Percentiles rank a stretch among this genome's conserved stretches.
phyloP scores from a whole-genome alignment of 2,329 filamentous ascomycete genomes.

The Phyllosticta capitalensis region DNA sequence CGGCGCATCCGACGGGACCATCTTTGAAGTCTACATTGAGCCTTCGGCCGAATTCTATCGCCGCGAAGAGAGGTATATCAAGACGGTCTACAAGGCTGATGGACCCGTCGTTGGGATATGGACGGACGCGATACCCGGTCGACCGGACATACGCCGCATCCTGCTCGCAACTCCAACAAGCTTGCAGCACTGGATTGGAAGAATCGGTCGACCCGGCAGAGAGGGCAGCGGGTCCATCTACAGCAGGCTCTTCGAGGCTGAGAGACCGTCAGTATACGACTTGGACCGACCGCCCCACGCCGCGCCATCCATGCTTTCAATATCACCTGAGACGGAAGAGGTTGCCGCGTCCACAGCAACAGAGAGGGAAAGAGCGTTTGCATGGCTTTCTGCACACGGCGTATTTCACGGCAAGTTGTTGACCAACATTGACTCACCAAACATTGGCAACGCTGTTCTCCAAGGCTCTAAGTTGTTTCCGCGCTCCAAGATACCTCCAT shows the following conservation, averaged over 20 bases:
- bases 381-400: constrained; percentile 82
- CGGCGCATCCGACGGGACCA: constrained; percentile 83
- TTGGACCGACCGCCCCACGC: constrained; percentile 49
- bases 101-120: constrained; percentile 78
- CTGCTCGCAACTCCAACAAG: constrained; percentile 70
- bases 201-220: constrained; percentile 58
- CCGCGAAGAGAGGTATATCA: constrained; percentile 87
- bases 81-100: constrained; percentile 74
- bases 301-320: constrained; percentile 57
- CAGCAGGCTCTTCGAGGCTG: constrained; percentile 75
- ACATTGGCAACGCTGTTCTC: constrained; percentile 66
- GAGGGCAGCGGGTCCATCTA: constrained; percentile 83
- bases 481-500: constrained; percentile 60
- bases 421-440: constrained; percentile 48
- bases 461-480: constrained; percentile 69
- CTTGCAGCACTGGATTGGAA: constrained; percentile 73
- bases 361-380: constrained; percentile 63
- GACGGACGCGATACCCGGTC: constrained; percentile 63
- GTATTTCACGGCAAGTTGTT: constrained; percentile 78
- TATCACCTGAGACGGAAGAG: constrained; percentile 65
- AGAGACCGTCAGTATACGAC: constrained; percentile 70
- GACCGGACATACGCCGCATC: constrained; percentile 64
- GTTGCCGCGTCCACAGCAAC: constrained; percentile 41
- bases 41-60: constrained; percentile 90
- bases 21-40: constrained; percentile 94